Evolutionary conservation across 306 rosid species (phyloP).

Genomic region (Quercus robur): DNA sequence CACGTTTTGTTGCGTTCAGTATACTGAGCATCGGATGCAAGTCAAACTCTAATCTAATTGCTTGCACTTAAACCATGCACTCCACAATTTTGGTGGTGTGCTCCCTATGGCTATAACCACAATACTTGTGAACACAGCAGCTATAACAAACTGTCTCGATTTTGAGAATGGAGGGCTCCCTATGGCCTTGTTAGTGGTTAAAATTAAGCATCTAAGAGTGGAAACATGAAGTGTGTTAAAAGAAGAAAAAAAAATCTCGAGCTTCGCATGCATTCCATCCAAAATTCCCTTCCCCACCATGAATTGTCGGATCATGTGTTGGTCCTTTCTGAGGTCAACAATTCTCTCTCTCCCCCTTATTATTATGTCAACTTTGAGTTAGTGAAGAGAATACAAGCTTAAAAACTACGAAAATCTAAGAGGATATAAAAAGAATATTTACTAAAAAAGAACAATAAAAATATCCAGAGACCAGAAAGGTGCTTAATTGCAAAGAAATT

Average conservation of each 20-base stretch:
- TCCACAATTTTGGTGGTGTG: too few species aligned
- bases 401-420: not conserved
- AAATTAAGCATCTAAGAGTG: slow-evolving; percentile 23
- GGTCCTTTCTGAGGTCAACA: slow-evolving; percentile 32
- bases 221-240: slow-evolving; percentile 41
- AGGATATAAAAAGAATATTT: not conserved
- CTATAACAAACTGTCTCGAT: slow-evolving; percentile 15
- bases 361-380: not conserved
- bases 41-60: too few species aligned
- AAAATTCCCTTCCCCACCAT: slow-evolving; percentile 63
- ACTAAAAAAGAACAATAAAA: not conserved
- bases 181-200: slow-evolving; percentile 16
- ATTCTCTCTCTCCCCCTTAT: not conserved
- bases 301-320: slow-evolving; percentile 61
- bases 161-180: slow-evolving; percentile 25
- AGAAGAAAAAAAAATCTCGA: slow-evolving; percentile 44
- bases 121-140: not conserved
- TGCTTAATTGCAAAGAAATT: slow-evolving; percentile 8
- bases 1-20: too few species aligned
- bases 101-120: too few species aligned
- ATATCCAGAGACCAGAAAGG: not conserved
- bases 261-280: slow-evolving; percentile 63
- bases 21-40: too few species aligned
- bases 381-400: not conserved
- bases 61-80: not conserved